Conservation (phyloP, 108 stramenopile genomes). For the Pseudonitzschia delicatissima region DNA sequence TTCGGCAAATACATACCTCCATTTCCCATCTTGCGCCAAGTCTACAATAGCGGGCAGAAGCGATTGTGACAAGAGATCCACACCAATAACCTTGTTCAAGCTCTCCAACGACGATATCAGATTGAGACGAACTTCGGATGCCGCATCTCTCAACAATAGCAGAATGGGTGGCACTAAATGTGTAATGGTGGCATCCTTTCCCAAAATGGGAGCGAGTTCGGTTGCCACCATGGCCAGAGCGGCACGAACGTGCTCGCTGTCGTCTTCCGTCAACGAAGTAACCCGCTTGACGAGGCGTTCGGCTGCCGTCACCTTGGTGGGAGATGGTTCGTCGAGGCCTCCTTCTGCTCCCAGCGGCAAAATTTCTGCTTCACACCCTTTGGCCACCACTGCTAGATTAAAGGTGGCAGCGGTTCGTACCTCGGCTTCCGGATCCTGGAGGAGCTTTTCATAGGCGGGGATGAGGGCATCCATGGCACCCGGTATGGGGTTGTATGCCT, state of each 20-base stretch:
- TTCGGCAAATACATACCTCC: constrained; percentile 45
- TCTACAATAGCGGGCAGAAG: constrained; percentile 95
- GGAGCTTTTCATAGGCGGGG: constrained; percentile 83
- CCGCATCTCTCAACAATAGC: constrained; percentile 90
- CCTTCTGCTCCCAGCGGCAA: constrained; percentile 49
- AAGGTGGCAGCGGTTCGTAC: constrained; percentile 92
- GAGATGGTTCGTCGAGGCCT: constrained; percentile 11
- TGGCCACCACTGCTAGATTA: constrained; percentile 79
- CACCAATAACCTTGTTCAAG: constrained; percentile 93
- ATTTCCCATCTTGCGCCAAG: constrained; percentile 94
- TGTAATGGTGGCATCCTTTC: constrained; percentile 82
- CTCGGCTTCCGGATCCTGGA: constrained; percentile 92
- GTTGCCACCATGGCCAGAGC: constrained; percentile 93
- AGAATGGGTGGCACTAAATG: constrained; percentile 93
- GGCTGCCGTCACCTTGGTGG: constrained; percentile 53
- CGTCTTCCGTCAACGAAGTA: constrained; percentile 77
- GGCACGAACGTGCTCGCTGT: constrained; percentile 86
- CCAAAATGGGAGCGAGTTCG: constrained; percentile 88
- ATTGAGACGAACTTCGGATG: constrained; percentile 93
- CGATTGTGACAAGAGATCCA: constrained; percentile 90
- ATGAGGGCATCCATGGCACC: constrained; percentile 70
- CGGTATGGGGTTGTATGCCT: constrained; percentile 55
- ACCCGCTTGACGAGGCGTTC: constrained; percentile 75
- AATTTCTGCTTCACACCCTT: constrained; percentile 36
- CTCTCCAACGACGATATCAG: constrained; percentile 91